phyloP scores from a whole-genome alignment of 2,329 filamentous ascomycete species.

The Hypoxylon rubiginosum region DNA sequence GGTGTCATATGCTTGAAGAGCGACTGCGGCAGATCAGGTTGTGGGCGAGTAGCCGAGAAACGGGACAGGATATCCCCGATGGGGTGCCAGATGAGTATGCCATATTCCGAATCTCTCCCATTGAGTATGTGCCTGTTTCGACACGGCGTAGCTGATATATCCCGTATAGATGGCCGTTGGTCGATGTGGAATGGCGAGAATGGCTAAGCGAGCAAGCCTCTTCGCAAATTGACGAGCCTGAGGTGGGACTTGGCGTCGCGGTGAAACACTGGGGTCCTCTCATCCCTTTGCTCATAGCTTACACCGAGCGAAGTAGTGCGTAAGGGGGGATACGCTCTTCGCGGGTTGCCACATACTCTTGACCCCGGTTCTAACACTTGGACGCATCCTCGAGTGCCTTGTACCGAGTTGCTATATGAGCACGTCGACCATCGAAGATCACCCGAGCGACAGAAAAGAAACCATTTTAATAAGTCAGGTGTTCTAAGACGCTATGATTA shows the following conservation, averaged over 20 bases:
- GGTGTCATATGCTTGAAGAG: slow-evolving; percentile 44
- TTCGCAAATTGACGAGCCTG: slow-evolving; percentile 5
- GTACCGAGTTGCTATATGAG: not conserved
- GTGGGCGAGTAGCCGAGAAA: slow-evolving; percentile 37
- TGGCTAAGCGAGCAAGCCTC: slow-evolving; percentile 47
- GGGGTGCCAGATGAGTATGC: slow-evolving; percentile 42
- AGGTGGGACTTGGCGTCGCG: slow-evolving; percentile 21
- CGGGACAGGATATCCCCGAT: slow-evolving; percentile 40
- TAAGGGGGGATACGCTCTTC: not conserved
- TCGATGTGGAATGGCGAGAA: slow-evolving; percentile 46
- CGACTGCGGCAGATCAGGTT: slow-evolving; percentile 45
- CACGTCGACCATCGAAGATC: not conserved
- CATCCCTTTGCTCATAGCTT: slow-evolving; percentile 44
- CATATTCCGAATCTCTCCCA: not conserved
- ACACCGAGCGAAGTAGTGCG: slow-evolving; percentile 13
- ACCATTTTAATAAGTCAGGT: not conserved
- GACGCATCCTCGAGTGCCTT: not conserved
- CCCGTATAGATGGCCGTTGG: slow-evolving; percentile 38
- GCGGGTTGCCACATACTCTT: not conserved
- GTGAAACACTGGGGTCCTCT: slow-evolving; percentile 46
- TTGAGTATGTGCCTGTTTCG: not conserved
- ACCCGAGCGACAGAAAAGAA: not conserved
- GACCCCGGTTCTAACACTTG: too few relatives aligned
- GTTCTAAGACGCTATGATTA: not conserved
- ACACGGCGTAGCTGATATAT: slow-evolving; percentile 3